Conservation (phyloP, 2,329 filamentous ascomycete genomes). For the Pseudogymnoascus sp. region DNA sequence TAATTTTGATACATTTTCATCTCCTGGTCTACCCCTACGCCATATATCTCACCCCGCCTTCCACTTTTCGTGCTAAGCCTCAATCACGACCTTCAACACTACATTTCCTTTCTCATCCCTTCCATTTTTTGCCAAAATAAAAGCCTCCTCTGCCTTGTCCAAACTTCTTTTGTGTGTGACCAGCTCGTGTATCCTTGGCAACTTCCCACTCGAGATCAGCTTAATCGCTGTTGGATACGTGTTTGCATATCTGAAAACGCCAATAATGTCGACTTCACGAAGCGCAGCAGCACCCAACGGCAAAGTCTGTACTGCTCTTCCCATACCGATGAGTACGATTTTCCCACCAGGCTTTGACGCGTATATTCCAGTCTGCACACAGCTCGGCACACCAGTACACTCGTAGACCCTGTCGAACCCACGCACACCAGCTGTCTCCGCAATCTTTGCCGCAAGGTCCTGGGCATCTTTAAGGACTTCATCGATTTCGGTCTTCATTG, state of each 20-base stretch:
- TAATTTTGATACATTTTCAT: too few species aligned
- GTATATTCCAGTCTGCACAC: conserved; percentile 69
- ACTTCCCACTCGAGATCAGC: conserved; percentile 42
- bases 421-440: background rate
- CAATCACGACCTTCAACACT: conserved; percentile 66
- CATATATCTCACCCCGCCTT: background rate
- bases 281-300: conserved; percentile 66
- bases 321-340: conserved; percentile 74
- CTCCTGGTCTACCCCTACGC: too few species aligned
- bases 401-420: background rate
- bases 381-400: conserved; percentile 68
- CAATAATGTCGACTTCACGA: conserved; percentile 70
- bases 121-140: conserved; percentile 63
- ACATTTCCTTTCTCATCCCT: conserved; percentile 60
- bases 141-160: conserved; percentile 53
- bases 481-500: background rate
- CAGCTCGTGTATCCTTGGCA: conserved; percentile 61
- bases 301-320: conserved; percentile 66
- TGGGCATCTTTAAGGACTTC: background rate
- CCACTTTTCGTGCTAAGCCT: conserved; percentile 33
- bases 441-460: background rate
- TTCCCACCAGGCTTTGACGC: conserved; percentile 64
- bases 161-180: conserved; percentile 67
- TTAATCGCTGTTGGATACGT: conserved; percentile 67
- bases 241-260: conserved; percentile 71